Evolutionary conservation across 164 flowering plant species (phyloP).

Genomic region (Annona cherimola): DNA sequence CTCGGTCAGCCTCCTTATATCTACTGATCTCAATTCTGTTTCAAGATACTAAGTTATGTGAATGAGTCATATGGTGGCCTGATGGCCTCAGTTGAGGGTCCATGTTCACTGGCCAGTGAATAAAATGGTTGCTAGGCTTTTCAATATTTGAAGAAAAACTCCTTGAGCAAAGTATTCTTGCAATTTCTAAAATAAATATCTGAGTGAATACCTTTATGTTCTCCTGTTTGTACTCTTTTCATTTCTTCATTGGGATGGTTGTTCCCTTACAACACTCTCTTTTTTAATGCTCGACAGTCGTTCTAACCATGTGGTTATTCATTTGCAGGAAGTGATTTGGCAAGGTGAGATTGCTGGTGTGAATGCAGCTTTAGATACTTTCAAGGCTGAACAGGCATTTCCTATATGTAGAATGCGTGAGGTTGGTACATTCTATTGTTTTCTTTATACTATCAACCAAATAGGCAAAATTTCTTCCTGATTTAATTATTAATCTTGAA

Average conservation of each 20-base stretch:
- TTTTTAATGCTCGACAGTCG: neutral
- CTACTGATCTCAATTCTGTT: no score
- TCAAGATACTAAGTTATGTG: no score
- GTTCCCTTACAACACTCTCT: neutral
- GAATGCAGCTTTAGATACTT: conserved; percentile 62
- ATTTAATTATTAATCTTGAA: neutral
- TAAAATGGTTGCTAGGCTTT: no score
- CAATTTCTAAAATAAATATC: no score
- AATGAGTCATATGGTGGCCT: no score
- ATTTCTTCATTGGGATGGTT: neutral
- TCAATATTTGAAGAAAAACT: no score
- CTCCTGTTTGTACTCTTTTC: neutral
- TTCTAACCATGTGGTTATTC: neutral
- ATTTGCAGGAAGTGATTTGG: conserved; percentile 72
- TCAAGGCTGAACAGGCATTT: conserved; percentile 79
- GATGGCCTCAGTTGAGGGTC: no score
- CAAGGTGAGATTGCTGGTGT: conserved; percentile 89
- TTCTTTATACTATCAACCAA: neutral
- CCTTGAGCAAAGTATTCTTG: no score
- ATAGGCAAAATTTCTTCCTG: neutral
- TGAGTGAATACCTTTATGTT: no score
- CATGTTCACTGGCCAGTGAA: no score
- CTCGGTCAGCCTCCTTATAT: no score
- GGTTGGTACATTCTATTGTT: conserved; percentile 29
- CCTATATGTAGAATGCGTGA: conserved; percentile 53